Base-by-base conservation (phyloP, 2,329 filamentous ascomycete species). In the Cladophialophora immunda region DNA sequence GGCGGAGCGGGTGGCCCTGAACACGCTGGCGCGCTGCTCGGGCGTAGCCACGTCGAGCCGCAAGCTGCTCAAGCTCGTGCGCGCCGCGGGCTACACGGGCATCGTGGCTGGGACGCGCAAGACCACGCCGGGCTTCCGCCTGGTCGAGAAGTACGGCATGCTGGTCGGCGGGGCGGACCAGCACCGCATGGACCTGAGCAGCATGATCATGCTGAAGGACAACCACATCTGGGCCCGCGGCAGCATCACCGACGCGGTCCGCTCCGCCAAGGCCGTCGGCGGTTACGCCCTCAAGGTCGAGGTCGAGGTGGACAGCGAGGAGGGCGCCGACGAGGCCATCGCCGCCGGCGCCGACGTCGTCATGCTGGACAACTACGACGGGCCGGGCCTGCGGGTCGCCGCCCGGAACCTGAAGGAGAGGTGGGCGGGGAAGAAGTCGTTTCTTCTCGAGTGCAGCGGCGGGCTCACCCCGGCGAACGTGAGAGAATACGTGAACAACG, bases 131-230 rank as follows among this genome's bases (percentile, higher is more conserved):
- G 95, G 95, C 0, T 99, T 98, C 81, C 86, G 95, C 11, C 82
- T 98, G 4, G 94, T 98, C 8, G 95, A 99, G 81, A 99, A 99
- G 82, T 99, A 99, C 79, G 95, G 93, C 73, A 97, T 99, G 90
- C 83, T 97, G 25, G 90, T 97, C 17, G 95, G 94, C 64, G 95
- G 95, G 11, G 94, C 93, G 15, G 95, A 99, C 80, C 88, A 90
- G 2, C 95, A 99, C 79, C 85, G 95, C 34, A 92, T 97, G 80
- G 95, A 99, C 78, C 84, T 99, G 64, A 92, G 89, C 78, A 87
- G 90, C 71, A 98, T 99, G 95, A 94, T 94, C 64, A 99, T 99
- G 95, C 85, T 99, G 71, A 99, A 99, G 83, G 95, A 99, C 81
- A 99, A 99, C 80, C 95, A 99, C 80, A 90, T 99, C 65, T 97